Conservation (phyloP, 768 basidiomycete genomes). For the Boletus eberwhitei region DNA sequence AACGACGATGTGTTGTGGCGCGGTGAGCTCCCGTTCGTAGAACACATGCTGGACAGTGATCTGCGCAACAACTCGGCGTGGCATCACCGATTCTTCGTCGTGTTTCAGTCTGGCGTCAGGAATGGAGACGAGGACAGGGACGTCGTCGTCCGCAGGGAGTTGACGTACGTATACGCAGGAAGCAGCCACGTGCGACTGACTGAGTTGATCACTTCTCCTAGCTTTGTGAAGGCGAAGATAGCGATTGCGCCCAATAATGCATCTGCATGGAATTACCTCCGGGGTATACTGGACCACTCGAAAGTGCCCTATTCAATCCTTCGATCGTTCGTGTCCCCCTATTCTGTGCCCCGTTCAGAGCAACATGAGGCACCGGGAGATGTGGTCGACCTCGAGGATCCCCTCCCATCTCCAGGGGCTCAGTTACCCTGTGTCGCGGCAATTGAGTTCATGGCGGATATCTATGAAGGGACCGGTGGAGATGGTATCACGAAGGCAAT, state of each 20-base stretch:
- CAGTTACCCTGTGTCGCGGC: slow-evolving; percentile 76
- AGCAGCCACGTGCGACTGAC: background rate
- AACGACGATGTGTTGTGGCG: slow-evolving; percentile 68
- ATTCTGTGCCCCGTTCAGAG: slow-evolving; percentile 42
- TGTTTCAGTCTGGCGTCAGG: slow-evolving; percentile 64
- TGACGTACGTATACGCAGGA: slow-evolving; percentile 54
- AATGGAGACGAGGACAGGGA: slow-evolving; percentile 60
- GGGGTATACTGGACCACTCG: slow-evolving; percentile 72
- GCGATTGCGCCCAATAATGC: slow-evolving; percentile 87
- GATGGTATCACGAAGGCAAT: slow-evolving; percentile 45
- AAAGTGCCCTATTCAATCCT: slow-evolving; percentile 54
- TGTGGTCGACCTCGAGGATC: slow-evolving; percentile 71
- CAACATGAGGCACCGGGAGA: slow-evolving; percentile 36
- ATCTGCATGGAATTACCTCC: slow-evolving; percentile 96
- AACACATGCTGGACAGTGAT: slow-evolving; percentile 67
- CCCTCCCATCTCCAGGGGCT: slow-evolving; percentile 59
- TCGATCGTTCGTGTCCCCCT: slow-evolving; percentile 60
- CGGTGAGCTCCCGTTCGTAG: slow-evolving; percentile 72
- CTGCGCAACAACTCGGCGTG: slow-evolving; percentile 96
- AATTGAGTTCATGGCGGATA: slow-evolving; percentile 83
- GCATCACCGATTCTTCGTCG: slow-evolving; percentile 92
- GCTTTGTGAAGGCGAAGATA: slow-evolving; percentile 81
- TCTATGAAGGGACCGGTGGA: slow-evolving; percentile 57
- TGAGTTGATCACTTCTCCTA: slow-evolving; percentile 26
- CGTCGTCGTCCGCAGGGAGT: slow-evolving; percentile 61